Conservation (phyloP, 2,329 filamentous ascomycete genomes). For the Botryotinia calthae region DNA sequence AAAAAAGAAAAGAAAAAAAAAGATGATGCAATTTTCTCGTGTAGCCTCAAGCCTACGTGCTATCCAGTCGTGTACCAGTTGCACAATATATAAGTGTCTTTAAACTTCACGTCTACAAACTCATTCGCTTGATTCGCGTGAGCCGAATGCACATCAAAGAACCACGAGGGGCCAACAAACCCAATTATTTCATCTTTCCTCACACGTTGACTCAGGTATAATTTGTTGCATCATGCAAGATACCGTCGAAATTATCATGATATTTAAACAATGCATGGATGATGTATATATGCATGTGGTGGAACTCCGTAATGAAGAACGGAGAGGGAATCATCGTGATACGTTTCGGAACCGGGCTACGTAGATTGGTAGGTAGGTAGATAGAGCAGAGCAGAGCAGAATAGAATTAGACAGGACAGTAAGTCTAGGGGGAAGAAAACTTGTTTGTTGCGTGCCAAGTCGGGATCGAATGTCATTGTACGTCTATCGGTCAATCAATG, state of each 20-base stretch:
- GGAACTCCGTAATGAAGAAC: background rate
- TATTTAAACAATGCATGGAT: background rate
- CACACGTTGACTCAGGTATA: background rate
- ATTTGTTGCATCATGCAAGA: background rate
- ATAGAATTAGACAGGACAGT: background rate
- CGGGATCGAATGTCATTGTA: background rate
- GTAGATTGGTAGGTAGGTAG: background rate
- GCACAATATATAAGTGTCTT: background rate
- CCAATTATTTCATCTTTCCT: background rate
- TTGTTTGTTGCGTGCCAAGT: background rate
- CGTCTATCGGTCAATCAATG: background rate
- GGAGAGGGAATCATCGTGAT: background rate
- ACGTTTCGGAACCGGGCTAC: background rate
- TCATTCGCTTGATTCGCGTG: background rate
- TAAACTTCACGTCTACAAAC: background rate
- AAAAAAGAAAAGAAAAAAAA: background rate
- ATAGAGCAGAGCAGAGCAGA: background rate
- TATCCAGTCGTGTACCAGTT: background rate
- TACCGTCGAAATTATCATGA: background rate
- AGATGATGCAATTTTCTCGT: background rate
- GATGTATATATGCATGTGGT: background rate
- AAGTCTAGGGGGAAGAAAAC: background rate
- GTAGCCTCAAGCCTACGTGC: background rate
- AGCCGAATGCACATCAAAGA: background rate
- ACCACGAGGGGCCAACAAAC: background rate